Evolutionary conservation across 73 alveolate genomes (phyloP).

Genomic region (Stentor coeruleus): DNA sequence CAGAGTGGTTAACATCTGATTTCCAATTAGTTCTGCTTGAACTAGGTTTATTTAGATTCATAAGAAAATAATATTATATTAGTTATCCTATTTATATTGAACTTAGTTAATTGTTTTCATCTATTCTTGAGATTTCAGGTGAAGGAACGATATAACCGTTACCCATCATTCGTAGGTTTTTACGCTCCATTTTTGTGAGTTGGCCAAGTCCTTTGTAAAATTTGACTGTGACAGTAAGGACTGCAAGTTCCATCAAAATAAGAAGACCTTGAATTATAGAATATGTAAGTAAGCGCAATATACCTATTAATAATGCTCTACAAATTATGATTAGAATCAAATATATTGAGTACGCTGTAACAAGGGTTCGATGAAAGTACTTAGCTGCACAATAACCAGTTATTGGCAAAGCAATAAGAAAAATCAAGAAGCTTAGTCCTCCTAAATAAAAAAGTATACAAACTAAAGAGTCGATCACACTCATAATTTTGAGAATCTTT

Average conservation of each 20-base stretch:
- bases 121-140: background rate
- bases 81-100: too few relatives aligned
- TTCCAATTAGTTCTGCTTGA: background rate
- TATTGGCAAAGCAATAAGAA: background rate
- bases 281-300: background rate
- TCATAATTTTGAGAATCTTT: background rate
- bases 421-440: background rate
- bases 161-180: background rate
- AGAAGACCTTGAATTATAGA: background rate
- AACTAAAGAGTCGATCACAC: background rate
- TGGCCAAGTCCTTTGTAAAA: background rate
- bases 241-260: background rate
- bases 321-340: slow-evolving; percentile 1
- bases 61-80: too few relatives aligned
- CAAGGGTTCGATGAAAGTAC: background rate
- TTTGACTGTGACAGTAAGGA: background rate
- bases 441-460: background rate
- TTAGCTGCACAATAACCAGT: background rate
- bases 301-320: background rate
- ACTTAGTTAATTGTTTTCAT: background rate
- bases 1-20: background rate
- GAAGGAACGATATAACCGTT: background rate
- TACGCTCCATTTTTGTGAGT: background rate
- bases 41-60: background rate
- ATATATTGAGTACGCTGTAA: background rate